These are phyloP conservation scores for Brasenia schreberi DNA, from an alignment of 164 flowering plant species.

Conservation along the genomic window DNA sequence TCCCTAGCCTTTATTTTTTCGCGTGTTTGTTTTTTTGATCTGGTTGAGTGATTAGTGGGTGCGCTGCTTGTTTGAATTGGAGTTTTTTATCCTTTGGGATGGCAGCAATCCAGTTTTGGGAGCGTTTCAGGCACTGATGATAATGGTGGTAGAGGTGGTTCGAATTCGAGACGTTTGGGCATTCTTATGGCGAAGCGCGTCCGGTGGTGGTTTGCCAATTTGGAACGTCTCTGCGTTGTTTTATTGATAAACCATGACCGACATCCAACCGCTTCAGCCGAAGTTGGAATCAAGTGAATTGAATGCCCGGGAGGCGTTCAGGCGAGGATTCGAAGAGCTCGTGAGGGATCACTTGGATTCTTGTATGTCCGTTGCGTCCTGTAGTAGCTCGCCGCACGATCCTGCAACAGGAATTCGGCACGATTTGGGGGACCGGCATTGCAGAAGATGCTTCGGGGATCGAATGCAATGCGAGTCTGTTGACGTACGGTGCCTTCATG, in stretches of 20 bases:
- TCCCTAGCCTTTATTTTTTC: neutral
- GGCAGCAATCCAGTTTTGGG: neutral
- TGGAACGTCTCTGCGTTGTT: neutral
- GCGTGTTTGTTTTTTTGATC: too few species aligned
- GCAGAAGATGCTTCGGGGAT: neutral
- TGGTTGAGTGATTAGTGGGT: too few species aligned
- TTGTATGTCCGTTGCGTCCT: conserved; percentile 69
- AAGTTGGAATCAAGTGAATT: conserved; percentile 53
- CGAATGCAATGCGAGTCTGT: neutral
- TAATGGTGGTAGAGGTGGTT: too few species aligned
- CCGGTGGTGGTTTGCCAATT: neutral
- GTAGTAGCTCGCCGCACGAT: conserved; percentile 46
- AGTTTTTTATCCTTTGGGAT: neutral
- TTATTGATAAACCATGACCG: conserved; percentile 39
- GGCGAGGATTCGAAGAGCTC: conserved; percentile 73
- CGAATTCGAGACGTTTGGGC: neutral
- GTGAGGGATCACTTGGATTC: conserved; percentile 79
- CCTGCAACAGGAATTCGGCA: neutral
- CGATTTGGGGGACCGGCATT: neutral
- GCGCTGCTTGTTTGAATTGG: neutral
- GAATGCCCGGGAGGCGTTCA: conserved; percentile 40
- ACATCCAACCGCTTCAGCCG: conserved; percentile 54
- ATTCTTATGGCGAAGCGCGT: neutral
- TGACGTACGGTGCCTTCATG: neutral
- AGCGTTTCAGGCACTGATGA: neutral